Evolutionary conservation across 2,329 filamentous ascomycete species (phyloP).

Genomic region (Capronia americana): DNA sequence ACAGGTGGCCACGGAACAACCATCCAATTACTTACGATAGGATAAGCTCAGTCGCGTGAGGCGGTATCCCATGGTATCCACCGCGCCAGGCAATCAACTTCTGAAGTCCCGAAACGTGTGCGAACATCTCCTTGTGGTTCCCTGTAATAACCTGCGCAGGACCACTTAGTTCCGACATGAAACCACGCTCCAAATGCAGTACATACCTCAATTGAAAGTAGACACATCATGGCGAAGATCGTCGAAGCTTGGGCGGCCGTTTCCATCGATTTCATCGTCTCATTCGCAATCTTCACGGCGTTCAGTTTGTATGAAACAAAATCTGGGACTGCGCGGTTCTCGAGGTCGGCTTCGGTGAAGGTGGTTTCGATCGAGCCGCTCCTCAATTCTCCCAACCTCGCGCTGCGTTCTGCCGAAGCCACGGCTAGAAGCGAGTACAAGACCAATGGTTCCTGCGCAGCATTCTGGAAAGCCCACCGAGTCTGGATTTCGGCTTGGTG

Average conservation of each 20-base stretch:
- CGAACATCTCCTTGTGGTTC: conserved; percentile 28
- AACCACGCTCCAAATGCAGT: background rate
- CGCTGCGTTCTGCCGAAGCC: conserved; percentile 22
- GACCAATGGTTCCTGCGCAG: conserved; percentile 26
- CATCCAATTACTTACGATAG: conserved; percentile 21
- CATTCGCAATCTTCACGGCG: conserved; percentile 26
- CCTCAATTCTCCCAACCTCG: conserved; percentile 23
- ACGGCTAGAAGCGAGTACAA: conserved; percentile 26
- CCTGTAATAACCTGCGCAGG: conserved; percentile 23
- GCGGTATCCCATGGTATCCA: conserved; percentile 27
- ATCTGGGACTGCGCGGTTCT: conserved; percentile 27
- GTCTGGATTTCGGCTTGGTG: conserved; percentile 29
- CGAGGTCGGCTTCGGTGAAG: conserved; percentile 28
- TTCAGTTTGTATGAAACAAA: conserved; percentile 31
- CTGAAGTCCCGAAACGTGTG: conserved; percentile 28
- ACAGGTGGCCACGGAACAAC: background rate
- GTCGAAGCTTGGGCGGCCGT: conserved; percentile 27
- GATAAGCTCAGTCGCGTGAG: conserved; percentile 27
- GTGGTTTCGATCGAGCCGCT: conserved; percentile 27
- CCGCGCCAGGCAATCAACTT: conserved; percentile 29
- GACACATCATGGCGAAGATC: conserved; percentile 31
- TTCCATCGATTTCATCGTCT: conserved; percentile 29
- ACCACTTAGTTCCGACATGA: background rate
- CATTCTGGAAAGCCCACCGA: conserved; percentile 29
- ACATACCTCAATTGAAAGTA: conserved; percentile 28